A percentile compares a stretch with the other conserved stretches of the same genome.
phyloP scores from a whole-genome alignment of 1,284 basidiomycete genomes.

The Boletellus sp. region DNA sequence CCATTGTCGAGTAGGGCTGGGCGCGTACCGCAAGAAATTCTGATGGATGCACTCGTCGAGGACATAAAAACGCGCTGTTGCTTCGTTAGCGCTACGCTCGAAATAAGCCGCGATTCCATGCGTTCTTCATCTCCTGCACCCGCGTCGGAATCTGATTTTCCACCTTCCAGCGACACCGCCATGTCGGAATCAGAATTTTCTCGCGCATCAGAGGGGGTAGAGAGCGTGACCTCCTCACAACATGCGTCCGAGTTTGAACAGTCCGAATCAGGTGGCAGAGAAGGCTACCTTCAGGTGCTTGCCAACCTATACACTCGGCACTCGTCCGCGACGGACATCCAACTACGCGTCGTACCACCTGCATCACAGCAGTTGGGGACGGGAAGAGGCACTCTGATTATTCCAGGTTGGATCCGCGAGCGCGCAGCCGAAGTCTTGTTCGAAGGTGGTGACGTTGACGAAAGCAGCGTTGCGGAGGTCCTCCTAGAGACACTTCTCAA shows the following conservation, averaged over 20 bases:
- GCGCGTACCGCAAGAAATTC: constrained; percentile 69
- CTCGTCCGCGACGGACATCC: constrained; percentile 71
- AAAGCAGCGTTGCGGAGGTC: constrained; percentile 76
- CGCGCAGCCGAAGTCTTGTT: constrained; percentile 89
- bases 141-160: constrained; percentile 51
- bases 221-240: constrained; percentile 48
- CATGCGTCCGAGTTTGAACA: constrained; percentile 56
- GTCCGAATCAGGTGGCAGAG: constrained; percentile 26
- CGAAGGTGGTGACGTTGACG: constrained; percentile 84
- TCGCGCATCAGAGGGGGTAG: constrained; percentile 46
- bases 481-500: constrained; percentile 77
- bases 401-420: constrained; percentile 95
- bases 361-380: constrained; percentile 61
- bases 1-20: constrained; percentile 59
- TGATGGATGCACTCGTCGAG: constrained; percentile 74
- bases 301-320: constrained; percentile 66
- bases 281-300: constrained; percentile 59
- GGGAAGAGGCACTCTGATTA: constrained; percentile 72
- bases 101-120: constrained; percentile 35
- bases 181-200: constrained; percentile 67
- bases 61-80: constrained; percentile 81
- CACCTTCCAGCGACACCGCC: constrained; percentile 50
- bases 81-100: constrained; percentile 66
- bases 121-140: constrained; percentile 41
- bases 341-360: constrained; percentile 64